Evolutionary conservation across 345 rosid species (phyloP).

Genomic region (Salix purpurea): DNA sequence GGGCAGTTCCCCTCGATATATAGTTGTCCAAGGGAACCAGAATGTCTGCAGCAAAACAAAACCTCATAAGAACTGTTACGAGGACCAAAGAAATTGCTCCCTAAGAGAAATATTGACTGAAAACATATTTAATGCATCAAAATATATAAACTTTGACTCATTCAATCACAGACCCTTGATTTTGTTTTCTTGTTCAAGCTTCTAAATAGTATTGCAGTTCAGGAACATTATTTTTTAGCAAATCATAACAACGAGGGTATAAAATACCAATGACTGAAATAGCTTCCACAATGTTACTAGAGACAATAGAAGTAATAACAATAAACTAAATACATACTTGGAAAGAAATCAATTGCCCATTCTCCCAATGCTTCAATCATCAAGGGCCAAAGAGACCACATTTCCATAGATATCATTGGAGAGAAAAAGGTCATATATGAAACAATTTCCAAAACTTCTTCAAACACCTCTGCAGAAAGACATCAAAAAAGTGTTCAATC

Average conservation of each 20-base stretch:
- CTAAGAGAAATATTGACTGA: neutral
- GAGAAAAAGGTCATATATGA: conserved; percentile 98
- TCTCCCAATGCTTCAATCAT: conserved; percentile 89
- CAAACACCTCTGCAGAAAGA: conserved; percentile 82
- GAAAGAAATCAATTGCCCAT: conserved; percentile 98
- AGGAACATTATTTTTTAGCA: neutral
- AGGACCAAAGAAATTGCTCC: neutral
- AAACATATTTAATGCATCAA: neutral
- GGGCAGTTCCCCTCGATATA: conserved; percentile 87
- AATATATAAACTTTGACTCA: neutral
- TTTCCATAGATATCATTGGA: conserved; percentile 80
- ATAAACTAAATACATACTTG: conserved; percentile 44
- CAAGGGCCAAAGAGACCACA: conserved; percentile 99
- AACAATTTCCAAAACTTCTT: conserved; percentile 96
- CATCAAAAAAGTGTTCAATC: conserved; percentile 3
- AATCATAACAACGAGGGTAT: neutral
- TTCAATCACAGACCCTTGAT: neutral
- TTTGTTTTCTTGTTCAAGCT: neutral
- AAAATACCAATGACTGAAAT: neutral
- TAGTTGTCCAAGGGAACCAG: conserved; percentile 96
- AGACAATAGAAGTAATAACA: neutral
- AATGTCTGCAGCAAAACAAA: conserved; percentile 55
- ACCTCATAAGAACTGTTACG: conserved; percentile 4
- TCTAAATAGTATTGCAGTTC: neutral
- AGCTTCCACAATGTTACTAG: neutral